Conservation (phyloP, 495 filamentous ascomycete genomes). For the Cercophora samala region DNA sequence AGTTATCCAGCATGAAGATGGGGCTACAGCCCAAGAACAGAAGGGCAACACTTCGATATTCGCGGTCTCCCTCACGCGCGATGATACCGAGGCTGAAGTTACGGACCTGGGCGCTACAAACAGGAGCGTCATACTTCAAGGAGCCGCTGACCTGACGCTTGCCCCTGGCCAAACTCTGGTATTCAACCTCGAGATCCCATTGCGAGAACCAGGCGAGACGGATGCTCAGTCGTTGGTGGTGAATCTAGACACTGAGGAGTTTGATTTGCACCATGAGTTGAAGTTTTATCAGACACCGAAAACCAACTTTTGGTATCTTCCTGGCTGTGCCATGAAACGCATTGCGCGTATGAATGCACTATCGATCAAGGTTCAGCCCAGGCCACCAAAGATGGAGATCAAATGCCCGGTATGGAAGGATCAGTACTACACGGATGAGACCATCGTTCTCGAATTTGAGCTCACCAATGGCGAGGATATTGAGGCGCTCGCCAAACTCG, state of each 20-base stretch:
- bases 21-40: slow-evolving; percentile 7
- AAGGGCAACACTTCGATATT: slow-evolving; percentile 17
- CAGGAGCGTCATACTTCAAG: slow-evolving; percentile 37
- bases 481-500: slow-evolving; percentile 64
- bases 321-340: slow-evolving; percentile 43
- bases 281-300: slow-evolving; percentile 45
- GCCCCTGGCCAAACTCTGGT: slow-evolving; percentile 64
- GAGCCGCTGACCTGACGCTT: slow-evolving; percentile 65
- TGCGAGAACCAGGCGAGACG: slow-evolving; percentile 78
- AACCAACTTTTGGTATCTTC: slow-evolving; percentile 55
- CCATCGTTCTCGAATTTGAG: slow-evolving; percentile 61
- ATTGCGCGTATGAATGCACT: slow-evolving; percentile 49
- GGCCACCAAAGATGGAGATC: slow-evolving; percentile 88
- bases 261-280: slow-evolving; percentile 64
- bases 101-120: slow-evolving; percentile 31
- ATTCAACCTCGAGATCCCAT: slow-evolving; percentile 65
- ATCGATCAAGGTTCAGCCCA: slow-evolving; percentile 68
- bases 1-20: slow-evolving; percentile 38
- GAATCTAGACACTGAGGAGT: slow-evolving; percentile 58
- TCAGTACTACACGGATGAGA: slow-evolving; percentile 82
- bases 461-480: slow-evolving; percentile 83
- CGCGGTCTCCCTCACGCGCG: slow-evolving; percentile 16
- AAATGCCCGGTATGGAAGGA: slow-evolving; percentile 55
- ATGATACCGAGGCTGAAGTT: slow-evolving; percentile 16
- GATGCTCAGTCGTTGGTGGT: slow-evolving; percentile 63